Evolutionary conservation across 441 rosid species (phyloP).

Genomic region (Erodium moschatum): DNA sequence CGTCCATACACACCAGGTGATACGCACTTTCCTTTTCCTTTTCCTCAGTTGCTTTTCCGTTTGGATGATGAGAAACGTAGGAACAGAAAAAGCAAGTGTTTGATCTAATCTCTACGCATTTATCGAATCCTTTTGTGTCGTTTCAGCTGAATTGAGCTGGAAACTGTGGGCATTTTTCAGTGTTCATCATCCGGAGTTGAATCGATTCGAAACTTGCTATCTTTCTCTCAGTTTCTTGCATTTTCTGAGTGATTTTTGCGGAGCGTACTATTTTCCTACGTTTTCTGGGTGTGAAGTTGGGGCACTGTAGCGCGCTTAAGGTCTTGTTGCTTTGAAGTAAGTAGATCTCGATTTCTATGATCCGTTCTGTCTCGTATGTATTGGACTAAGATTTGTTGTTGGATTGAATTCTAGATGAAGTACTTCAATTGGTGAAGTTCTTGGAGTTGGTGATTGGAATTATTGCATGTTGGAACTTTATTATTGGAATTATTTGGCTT

Average conservation of each 20-base stretch:
- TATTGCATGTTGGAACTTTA: background rate
- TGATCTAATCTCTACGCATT: background rate
- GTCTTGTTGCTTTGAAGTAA: constrained; percentile 16
- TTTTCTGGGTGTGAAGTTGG: constrained; percentile 1
- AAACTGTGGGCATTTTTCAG: background rate
- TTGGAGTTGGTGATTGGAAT: background rate
- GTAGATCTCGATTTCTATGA: constrained; percentile 15
- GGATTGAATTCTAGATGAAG: background rate
- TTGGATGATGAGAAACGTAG: background rate
- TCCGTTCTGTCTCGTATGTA: background rate
- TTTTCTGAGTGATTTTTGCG: background rate
- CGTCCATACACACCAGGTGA: constrained; percentile 27
- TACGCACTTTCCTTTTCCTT: background rate
- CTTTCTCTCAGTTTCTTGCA: constrained; percentile 1
- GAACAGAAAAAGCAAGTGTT: background rate
- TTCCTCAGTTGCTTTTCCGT: background rate
- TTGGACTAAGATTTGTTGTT: background rate
- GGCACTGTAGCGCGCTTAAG: background rate
- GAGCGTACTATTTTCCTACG: background rate
- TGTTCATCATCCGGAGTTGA: background rate
- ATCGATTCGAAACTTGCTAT: background rate
- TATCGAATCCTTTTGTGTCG: background rate
- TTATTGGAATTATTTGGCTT: background rate
- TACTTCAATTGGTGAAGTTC: background rate
- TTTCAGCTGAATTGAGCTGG: background rate